phyloP scores from a whole-genome alignment of 2,329 filamentous ascomycete genomes.

The Nemania abortiva region DNA sequence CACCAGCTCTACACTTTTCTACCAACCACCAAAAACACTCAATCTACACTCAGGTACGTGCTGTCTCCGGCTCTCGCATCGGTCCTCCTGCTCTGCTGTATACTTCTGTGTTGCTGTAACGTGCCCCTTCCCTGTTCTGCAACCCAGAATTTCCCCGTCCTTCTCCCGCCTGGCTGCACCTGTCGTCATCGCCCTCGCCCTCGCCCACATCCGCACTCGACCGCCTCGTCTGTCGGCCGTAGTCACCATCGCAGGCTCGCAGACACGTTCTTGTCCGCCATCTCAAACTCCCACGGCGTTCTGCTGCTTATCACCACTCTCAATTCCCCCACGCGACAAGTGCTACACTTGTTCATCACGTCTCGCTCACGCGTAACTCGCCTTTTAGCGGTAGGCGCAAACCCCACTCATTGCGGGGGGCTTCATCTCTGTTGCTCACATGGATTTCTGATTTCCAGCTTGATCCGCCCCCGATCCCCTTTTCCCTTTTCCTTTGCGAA shows the following conservation, averaged over 20 bases:
- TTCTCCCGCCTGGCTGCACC: conserved; percentile 44
- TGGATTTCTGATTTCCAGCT: conserved; percentile 32
- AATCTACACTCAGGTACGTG: conserved; percentile 25
- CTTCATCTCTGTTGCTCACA: conserved; percentile 45
- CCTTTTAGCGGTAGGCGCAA: conserved; percentile 51
- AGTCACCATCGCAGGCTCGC: conserved; percentile 29
- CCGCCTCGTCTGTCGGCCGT: conserved; percentile 39
- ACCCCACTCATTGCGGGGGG: conserved; percentile 53
- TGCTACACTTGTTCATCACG: conserved; percentile 34
- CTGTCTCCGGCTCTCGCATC: conserved; percentile 3
- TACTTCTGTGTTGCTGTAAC: conserved; percentile 13
- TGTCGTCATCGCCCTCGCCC: conserved; percentile 52
- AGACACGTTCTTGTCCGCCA: conserved; percentile 39
- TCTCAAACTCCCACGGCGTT: conserved; percentile 39
- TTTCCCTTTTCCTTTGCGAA: conserved; percentile 5
- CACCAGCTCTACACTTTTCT: conserved; percentile 5
- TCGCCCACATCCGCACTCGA: conserved; percentile 48
- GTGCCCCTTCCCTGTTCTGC: conserved; percentile 42
- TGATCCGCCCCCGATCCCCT: conserved; percentile 19
- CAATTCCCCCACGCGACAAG: conserved; percentile 48
- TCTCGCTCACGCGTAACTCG: conserved; percentile 46
- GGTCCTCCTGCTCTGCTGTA: neutral
- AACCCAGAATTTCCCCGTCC: conserved; percentile 47
- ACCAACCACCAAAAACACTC: conserved; percentile 20
- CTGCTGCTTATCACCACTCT: conserved; percentile 39